Evolutionary conservation across 805 yeast species (phyloP).

Genomic region (Saccharomycopsis sp.): DNA sequence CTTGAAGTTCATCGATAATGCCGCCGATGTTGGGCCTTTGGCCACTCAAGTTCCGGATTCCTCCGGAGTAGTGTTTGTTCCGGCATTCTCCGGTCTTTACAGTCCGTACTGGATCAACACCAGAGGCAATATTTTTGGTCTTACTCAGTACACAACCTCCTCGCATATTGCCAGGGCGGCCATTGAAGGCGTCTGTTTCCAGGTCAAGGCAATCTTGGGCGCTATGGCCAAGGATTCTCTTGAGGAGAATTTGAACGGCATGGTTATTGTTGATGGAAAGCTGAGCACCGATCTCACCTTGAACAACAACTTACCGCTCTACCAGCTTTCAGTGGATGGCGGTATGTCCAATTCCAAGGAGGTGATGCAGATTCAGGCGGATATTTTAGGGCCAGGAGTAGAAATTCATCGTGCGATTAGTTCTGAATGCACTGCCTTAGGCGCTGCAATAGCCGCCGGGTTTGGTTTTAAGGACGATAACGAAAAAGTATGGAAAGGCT

Average conservation of each 20-base stretch:
- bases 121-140: conserved; percentile 87
- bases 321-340: conserved; percentile 77
- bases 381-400: conserved; percentile 81
- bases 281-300: conserved; percentile 26
- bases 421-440: conserved; percentile 89
- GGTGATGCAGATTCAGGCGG: conserved; percentile 91
- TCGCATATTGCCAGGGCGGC: conserved; percentile 93
- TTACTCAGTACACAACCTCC: conserved; percentile 88
- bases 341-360: conserved; percentile 91
- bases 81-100: conserved; percentile 89
- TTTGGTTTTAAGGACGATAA: conserved; percentile 43
- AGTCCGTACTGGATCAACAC: conserved; percentile 97
- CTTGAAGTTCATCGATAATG: conserved; percentile 69
- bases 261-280: conserved; percentile 49
- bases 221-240: conserved; percentile 88
- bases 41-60: conserved; percentile 75
- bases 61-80: conserved; percentile 91
- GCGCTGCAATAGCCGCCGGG: conserved; percentile 96
- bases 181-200: conserved; percentile 90
- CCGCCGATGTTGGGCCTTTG: conserved; percentile 85
- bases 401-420: conserved; percentile 74
- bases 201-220: conserved; percentile 80
- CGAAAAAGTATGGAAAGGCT: conserved; percentile 62
- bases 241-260: conserved; percentile 35
- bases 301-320: conserved; percentile 31